These are phyloP conservation scores for Penicillium sp. DNA, from an alignment of 2,329 filamentous ascomycete genomes.

Conservation along the genomic window DNA sequence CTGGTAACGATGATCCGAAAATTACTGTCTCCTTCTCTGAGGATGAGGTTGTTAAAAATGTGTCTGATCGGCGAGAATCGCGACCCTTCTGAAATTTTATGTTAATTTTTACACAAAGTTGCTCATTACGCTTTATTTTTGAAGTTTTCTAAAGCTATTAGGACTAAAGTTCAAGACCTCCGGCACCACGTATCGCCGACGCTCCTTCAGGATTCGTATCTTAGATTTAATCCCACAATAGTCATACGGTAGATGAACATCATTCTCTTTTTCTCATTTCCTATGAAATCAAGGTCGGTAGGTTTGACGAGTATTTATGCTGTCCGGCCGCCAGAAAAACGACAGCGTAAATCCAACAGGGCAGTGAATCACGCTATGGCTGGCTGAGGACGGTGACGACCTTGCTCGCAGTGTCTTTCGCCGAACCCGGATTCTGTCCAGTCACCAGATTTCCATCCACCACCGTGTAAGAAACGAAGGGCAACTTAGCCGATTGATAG, in stretches of 20 bases:
- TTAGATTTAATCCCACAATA: not conserved
- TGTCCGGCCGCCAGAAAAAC: not conserved
- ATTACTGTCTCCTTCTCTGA: not conserved
- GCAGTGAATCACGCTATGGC: not conserved
- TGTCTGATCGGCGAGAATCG: not conserved
- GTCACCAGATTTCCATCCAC: conserved; percentile 16
- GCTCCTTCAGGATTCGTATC: not conserved
- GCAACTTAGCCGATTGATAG: conserved; percentile 12
- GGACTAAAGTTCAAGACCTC: not conserved
- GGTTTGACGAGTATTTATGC: not conserved
- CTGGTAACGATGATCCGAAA: not conserved
- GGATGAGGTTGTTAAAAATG: not conserved
- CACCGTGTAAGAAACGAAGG: conserved; percentile 17
- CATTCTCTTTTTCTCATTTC: not conserved
- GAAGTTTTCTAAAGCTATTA: not conserved
- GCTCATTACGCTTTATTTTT: not conserved
- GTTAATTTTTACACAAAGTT: not conserved
- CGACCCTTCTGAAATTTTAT: not conserved
- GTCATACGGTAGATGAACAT: not conserved
- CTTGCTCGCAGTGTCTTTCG: conserved; percentile 18
- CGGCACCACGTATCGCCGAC: not conserved
- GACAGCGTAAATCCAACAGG: not conserved
- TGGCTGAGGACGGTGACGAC: conserved; percentile 10
- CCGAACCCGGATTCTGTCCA: conserved; percentile 17
- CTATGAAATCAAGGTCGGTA: not conserved